Evolutionary conservation across 805 yeast species (phyloP), one percentile per base, ranked within the genome.

Genomic region (Yarrowia sp.): DNA sequence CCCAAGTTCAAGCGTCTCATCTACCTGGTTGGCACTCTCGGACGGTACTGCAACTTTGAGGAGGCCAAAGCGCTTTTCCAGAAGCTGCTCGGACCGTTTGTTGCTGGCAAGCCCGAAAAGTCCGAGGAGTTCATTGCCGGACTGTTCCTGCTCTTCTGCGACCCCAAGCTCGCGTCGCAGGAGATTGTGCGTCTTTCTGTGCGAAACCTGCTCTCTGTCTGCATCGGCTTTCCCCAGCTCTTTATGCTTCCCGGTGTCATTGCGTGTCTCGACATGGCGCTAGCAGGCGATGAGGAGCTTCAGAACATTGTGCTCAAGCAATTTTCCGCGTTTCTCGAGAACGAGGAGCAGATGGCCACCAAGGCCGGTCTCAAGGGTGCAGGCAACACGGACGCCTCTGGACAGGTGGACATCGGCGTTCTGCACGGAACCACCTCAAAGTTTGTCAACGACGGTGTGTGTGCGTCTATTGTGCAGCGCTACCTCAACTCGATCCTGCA

Each of bases 401-500:
- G 46, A 1, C 29, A 55, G 16, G 77, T 74, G 4, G 88, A 82
- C 66, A 72, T 78, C 13, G 78, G 76, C 6, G 81, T 79, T 0
- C 81, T 86, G 66, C 84, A 83, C 66, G 90, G 88, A 0, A 75
- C 76, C 36, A 75, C 83, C 0, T 72, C 76, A 35, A 73, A 79
- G 0, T 78, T 81, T 55, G 74, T 80, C 24, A 80, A 78, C 67
- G 94, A 88, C 68, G 88, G 91, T 13, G 83, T 89, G 0, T 86
- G 94, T 69, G 81, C 93, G 0, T 85, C 88, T 0, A 67, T 90
- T 10, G 85, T 84, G 4, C 90, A 88, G 61, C 73, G 90, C 35
- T 88, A 84, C 67, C 71, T 85, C 56, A 32, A 21, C 4, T 29
- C 73, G 2, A 77, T 87, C 5, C 72, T 88, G 22, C 72, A 74